Conservation (phyloP, 169 alveolate genomes). For the Eimeria acervulina region DNA sequence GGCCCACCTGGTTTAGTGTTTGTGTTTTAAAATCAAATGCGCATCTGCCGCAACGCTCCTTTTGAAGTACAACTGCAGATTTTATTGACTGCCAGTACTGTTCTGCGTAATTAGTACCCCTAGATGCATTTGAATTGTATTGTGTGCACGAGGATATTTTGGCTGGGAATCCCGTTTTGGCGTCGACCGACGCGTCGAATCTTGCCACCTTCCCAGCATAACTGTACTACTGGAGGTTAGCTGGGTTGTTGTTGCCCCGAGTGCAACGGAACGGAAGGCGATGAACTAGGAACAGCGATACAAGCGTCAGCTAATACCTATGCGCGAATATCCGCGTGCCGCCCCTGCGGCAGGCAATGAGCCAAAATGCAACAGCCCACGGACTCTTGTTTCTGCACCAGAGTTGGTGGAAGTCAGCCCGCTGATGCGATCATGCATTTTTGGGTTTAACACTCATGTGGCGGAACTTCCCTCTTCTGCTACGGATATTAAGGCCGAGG, state of each 20-base stretch:
- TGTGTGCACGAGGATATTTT: not conserved
- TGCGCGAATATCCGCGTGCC: constrained; percentile 62
- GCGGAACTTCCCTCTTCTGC: constrained; percentile 73
- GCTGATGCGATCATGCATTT: constrained; percentile 75
- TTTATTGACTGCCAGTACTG: not conserved
- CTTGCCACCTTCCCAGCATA: not conserved
- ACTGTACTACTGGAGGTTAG: not conserved
- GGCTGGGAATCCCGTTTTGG: not conserved
- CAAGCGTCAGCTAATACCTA: not conserved
- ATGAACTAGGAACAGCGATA: not conserved
- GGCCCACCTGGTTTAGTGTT: no score
- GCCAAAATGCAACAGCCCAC: constrained; percentile 75
- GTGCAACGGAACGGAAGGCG: not conserved
- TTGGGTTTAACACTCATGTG: constrained; percentile 69
- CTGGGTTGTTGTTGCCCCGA: not conserved
- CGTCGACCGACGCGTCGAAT: not conserved
- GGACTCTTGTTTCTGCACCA: constrained; percentile 48
- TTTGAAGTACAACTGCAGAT: not conserved
- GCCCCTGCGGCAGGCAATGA: constrained; percentile 75
- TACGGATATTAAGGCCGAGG: constrained; percentile 42
- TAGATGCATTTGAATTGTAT: not conserved
- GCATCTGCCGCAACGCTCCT: not conserved
- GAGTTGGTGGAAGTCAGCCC: constrained; percentile 78
- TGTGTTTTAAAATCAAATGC: not conserved
- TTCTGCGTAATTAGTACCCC: not conserved